These are phyloP conservation scores for Limonium bicolor DNA, from an alignment of 148 eudicot species.

Conservation along the genomic window DNA sequence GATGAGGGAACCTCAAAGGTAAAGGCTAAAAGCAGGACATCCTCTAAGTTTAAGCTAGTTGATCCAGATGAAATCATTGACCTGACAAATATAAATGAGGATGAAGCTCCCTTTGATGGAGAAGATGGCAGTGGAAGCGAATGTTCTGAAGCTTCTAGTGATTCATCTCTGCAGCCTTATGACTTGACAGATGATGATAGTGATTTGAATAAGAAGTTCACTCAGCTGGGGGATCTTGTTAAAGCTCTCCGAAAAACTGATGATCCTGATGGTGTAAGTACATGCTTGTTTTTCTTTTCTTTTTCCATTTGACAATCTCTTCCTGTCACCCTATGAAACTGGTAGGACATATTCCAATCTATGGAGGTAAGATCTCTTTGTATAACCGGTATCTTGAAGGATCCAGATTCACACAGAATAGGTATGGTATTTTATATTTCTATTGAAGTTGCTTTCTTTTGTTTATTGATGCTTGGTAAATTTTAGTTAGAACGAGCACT, in stretches of 20 bases:
- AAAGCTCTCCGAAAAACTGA: constrained; percentile 86
- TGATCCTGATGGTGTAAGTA: constrained; percentile 81
- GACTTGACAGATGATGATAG: constrained; percentile 81
- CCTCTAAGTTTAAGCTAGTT: constrained; percentile 21
- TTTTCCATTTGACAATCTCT: not conserved
- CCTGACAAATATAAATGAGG: constrained; percentile 44
- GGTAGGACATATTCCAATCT: no score
- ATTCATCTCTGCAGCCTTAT: constrained; percentile 79
- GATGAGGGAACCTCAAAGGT: constrained; percentile 12
- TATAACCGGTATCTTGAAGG: no score
- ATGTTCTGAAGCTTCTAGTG: constrained; percentile 59
- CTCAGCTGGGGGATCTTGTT: constrained; percentile 80
- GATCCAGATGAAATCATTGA: constrained; percentile 85
- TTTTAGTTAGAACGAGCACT: constrained; percentile 81
- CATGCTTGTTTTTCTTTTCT: not conserved
- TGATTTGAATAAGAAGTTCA: constrained; percentile 60
- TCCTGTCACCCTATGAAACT: no score
- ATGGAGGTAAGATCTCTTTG: no score
- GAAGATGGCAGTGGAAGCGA: constrained; percentile 44
- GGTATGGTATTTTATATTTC: no score
- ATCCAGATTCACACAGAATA: no score
- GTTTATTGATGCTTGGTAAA: not conserved
- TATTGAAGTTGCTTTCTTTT: not conserved
- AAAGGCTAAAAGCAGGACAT: constrained; percentile 23
- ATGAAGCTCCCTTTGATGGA: constrained; percentile 28